Percentiles rank a stretch among this genome's conserved stretches.
These are phyloP conservation scores for Apiospora sp. DNA, from an alignment of 2,329 filamentous ascomycete species.

Conservation along the genomic window DNA sequence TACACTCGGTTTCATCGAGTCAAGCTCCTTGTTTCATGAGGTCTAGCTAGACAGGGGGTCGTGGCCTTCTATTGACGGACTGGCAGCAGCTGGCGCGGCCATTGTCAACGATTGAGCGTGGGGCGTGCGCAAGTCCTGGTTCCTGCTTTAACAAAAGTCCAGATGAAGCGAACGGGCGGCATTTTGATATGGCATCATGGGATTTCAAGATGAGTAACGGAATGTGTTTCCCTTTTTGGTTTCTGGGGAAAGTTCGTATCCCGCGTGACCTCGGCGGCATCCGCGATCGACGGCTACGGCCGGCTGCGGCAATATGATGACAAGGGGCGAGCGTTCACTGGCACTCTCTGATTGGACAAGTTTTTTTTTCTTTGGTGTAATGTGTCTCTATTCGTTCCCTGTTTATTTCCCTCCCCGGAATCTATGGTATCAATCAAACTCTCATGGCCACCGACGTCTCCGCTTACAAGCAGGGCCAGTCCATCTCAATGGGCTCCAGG, in stretches of 20 bases:
- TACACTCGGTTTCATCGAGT: conserved; percentile 2
- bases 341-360: not conserved
- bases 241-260: not conserved
- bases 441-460: not conserved
- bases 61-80: not conserved
- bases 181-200: not conserved
- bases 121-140: not conserved
- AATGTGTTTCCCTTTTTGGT: not conserved
- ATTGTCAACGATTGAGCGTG: not conserved
- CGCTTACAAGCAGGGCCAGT: conserved; percentile 44
- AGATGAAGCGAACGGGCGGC: not conserved
- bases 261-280: not conserved
- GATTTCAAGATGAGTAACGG: not conserved
- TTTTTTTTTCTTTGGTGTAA: not conserved
- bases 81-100: not conserved
- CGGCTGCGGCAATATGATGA: not conserved
- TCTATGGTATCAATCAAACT: not conserved
- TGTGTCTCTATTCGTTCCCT: not conserved
- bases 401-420: not conserved
- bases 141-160: not conserved
- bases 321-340: not conserved
- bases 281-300: not conserved
- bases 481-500: conserved; percentile 53
- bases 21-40: not conserved
- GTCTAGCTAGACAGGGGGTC: not conserved